Evolutionary conservation across 2,329 filamentous ascomycete genomes (phyloP).

Genomic region (Fusarium temperatum): DNA sequence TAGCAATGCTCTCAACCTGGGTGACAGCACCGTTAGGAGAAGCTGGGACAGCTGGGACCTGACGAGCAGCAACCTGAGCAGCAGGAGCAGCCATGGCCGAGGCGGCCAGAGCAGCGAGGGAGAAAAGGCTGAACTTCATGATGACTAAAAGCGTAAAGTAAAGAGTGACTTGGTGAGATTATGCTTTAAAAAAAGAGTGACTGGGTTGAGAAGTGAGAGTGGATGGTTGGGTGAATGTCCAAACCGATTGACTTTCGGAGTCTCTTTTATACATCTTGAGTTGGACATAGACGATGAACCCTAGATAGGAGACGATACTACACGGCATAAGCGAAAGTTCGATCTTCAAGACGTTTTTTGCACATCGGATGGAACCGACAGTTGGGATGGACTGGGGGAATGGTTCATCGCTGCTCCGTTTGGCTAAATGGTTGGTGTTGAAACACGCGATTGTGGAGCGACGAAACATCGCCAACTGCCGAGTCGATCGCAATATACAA

Average conservation of each 20-base stretch:
- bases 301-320: constrained; percentile 1
- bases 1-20: neutral
- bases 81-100: constrained; percentile 9
- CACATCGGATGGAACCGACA: neutral
- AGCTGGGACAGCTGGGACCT: neutral
- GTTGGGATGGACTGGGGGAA: neutral
- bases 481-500: constrained; percentile 19
- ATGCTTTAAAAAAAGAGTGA: constrained; percentile 6
- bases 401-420: neutral
- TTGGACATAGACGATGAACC: neutral
- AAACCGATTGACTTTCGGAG: neutral
- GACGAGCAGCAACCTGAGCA: neutral
- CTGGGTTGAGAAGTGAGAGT: constrained; percentile 8
- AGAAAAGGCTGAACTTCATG: constrained; percentile 27
- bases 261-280: constrained; percentile 3
- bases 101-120: constrained; percentile 9
- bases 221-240: neutral
- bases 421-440: neutral
- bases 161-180: constrained; percentile 27
- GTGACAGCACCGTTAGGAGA: neutral
- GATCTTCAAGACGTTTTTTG: constrained; percentile 3
- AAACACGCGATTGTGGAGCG: neutral
- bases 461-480: constrained; percentile 13
- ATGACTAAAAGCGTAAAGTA: neutral
- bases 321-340: constrained; percentile 2